Evolutionary conservation across 2,329 filamentous ascomycete genomes (phyloP).

Genomic region (Xylariaceae sp.): DNA sequence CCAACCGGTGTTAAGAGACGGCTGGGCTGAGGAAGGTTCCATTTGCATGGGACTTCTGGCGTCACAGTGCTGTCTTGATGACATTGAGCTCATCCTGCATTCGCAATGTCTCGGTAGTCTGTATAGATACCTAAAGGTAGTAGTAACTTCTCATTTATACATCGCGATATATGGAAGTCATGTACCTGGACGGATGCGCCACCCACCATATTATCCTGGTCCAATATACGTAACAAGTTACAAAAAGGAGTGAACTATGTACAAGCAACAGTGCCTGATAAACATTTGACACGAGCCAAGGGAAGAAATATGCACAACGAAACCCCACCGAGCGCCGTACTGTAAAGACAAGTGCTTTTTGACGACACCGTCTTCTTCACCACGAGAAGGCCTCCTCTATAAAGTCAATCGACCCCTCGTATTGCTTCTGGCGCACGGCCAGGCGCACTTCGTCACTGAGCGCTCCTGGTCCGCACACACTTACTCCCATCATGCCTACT

Average conservation of each 20-base stretch:
- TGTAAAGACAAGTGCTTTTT: not conserved
- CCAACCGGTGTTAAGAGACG: too few relatives aligned
- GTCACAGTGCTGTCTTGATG: too few relatives aligned
- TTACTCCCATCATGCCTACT: conserved; percentile 69
- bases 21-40: too few relatives aligned
- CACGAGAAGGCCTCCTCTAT: conserved; percentile 72
- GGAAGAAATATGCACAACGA: not conserved
- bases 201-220: too few relatives aligned
- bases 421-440: conserved; percentile 62
- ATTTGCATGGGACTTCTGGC: too few relatives aligned
- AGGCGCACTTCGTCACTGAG: conserved; percentile 71
- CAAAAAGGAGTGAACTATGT: conserved; percentile 14
- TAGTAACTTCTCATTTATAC: too few relatives aligned
- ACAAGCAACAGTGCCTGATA: conserved; percentile 13
- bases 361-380: conserved; percentile 30
- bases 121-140: too few relatives aligned
- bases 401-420: conserved; percentile 67
- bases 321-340: conserved; percentile 5
- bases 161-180: too few relatives aligned
- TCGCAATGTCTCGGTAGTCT: too few relatives aligned
- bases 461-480: conserved; percentile 69
- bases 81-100: too few relatives aligned
- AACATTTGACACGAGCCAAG: not conserved
- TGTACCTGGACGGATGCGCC: too few relatives aligned
- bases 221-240: not conserved